Evolutionary conservation across 768 basidiomycete genomes (phyloP), one percentile per base, ranked within the genome.

Genomic region (Hypholoma sublateritium): DNA sequence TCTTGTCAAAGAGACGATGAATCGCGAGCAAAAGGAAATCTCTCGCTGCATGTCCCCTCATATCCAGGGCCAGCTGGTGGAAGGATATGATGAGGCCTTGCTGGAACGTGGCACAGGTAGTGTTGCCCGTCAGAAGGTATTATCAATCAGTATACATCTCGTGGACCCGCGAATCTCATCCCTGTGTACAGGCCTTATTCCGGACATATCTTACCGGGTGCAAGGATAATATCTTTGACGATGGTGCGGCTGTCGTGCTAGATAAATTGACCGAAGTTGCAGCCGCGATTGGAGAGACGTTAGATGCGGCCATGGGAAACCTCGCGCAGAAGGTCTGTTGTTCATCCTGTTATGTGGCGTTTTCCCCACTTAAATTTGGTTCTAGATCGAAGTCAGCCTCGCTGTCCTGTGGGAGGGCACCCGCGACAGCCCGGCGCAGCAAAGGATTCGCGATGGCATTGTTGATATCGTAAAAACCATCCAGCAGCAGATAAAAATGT

Each of bases 351-450:
- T 43, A 45, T 21, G 39, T 34, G 47, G 34, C 17, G 21, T 45
- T 43, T 45, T 37, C 19, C 19, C 9, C 32, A 14, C 13, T 41
- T 41, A 22, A 28, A 24, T 22, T 59, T 59, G 16, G 12, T 34
- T 13, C 14, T 34, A 60, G 62, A 60, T 65, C 37, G 49, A 64
- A 68, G 82, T 85, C 59, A 82, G 75, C 61, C 60, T 87, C 55
- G 74, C 83, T 8, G 79, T 85, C 6, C 75, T 87, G 7, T 86
- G 85, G 84, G 84, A 85, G 65, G 80, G 75, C 19, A 65, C 73
- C 2, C 72, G 72, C 32, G 81, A 84, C 59, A 77, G 78, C 66
- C 79, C 80, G 9, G 65, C 66, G 28, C 82, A 84, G 65, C 66
- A 73, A 42, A 69, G 58, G 50, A 70, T 72, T 4, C 75, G 82